These are phyloP conservation scores for Dipsacomyces acuminosporus DNA, from an alignment of 371 early-diverging fungal species.

Conservation along the genomic window DNA sequence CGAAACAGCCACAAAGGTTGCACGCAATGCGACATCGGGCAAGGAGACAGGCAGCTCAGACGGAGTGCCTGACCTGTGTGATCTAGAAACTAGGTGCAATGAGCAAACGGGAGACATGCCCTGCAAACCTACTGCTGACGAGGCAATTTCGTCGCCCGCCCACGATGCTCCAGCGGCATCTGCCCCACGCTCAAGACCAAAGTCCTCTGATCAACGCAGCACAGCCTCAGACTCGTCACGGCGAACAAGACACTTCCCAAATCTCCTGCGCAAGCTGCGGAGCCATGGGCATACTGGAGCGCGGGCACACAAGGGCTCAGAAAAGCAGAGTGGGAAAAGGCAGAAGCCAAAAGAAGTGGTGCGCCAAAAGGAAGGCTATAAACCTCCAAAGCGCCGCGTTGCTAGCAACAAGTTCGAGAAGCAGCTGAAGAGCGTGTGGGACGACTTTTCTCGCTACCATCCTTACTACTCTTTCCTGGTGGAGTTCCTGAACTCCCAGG, in stretches of 20 bases:
- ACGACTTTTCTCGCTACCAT: slow-evolving; percentile 42
- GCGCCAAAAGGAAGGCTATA: slow-evolving; percentile 12
- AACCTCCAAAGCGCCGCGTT: slow-evolving; percentile 9
- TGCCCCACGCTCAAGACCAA: background rate
- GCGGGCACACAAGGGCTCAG: slow-evolving; percentile 6
- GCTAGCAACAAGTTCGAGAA: slow-evolving; percentile 38
- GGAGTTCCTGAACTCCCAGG: slow-evolving; percentile 50
- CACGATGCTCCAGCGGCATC: background rate
- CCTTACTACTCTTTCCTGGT: slow-evolving; percentile 45
- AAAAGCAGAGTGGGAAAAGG: slow-evolving; percentile 2
- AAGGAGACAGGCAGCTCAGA: slow-evolving; percentile 1
- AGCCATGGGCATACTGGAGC: slow-evolving; percentile 24
- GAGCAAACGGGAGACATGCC: background rate
- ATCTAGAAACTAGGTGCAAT: too few species aligned
- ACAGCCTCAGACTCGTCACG: slow-evolving; percentile 18
- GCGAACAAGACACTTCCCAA: slow-evolving; percentile 24
- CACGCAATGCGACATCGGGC: slow-evolving; percentile 30
- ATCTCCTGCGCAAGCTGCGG: slow-evolving; percentile 25
- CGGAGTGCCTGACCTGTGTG: background rate
- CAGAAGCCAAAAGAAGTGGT: slow-evolving; percentile 4
- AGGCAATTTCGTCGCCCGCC: background rate
- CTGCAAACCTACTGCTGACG: background rate
- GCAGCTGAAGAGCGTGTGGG: slow-evolving; percentile 35
- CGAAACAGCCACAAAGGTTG: slow-evolving; percentile 47
- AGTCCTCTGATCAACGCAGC: slow-evolving; percentile 20